Evolutionary conservation across 805 yeast genomes (phyloP).

Genomic region (Candida cerambycidarum): DNA sequence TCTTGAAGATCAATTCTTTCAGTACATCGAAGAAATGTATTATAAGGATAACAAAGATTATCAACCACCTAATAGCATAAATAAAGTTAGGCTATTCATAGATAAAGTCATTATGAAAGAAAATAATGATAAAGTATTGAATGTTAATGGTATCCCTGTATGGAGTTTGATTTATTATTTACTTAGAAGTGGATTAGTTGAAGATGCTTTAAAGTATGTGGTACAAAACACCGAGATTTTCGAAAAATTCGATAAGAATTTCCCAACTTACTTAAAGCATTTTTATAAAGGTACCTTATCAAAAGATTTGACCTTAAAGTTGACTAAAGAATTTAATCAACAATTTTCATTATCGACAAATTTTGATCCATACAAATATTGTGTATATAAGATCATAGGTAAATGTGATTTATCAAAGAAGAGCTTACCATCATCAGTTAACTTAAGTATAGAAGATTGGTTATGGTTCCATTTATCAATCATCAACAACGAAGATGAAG

Average conservation of each 20-base stretch:
- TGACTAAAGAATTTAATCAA: constrained; percentile 80
- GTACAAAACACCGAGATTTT: constrained; percentile 65
- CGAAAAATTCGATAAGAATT: constrained; percentile 80
- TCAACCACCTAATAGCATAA: constrained; percentile 62
- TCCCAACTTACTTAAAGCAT: constrained; percentile 74
- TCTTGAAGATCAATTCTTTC: constrained; percentile 76
- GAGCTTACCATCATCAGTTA: constrained; percentile 64
- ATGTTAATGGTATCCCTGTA: constrained; percentile 81
- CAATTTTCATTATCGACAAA: constrained; percentile 61
- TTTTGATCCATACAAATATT: constrained; percentile 86
- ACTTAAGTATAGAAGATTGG: constrained; percentile 91
- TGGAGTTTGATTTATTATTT: constrained; percentile 91
- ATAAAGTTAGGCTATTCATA: constrained; percentile 65
- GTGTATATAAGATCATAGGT: constrained; percentile 90
- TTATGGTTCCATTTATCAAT: constrained; percentile 87
- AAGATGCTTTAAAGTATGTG: constrained; percentile 76
- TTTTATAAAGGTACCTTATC: constrained; percentile 60
- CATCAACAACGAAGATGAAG: constrained; percentile 54
- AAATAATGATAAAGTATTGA: constrained; percentile 31
- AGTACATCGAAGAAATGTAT: constrained; percentile 67
- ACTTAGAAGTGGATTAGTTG: constrained; percentile 76
- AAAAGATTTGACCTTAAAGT: constrained; percentile 62
- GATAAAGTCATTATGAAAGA: constrained; percentile 36
- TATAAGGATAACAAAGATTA: constrained; percentile 48
- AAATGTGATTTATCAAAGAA: constrained; percentile 74